Percentiles rank a stretch among this genome's conserved stretches.
These are phyloP conservation scores for Pelargonium cotyledonis DNA, from an alignment of 441 rosid genomes.

Conservation along the genomic window DNA sequence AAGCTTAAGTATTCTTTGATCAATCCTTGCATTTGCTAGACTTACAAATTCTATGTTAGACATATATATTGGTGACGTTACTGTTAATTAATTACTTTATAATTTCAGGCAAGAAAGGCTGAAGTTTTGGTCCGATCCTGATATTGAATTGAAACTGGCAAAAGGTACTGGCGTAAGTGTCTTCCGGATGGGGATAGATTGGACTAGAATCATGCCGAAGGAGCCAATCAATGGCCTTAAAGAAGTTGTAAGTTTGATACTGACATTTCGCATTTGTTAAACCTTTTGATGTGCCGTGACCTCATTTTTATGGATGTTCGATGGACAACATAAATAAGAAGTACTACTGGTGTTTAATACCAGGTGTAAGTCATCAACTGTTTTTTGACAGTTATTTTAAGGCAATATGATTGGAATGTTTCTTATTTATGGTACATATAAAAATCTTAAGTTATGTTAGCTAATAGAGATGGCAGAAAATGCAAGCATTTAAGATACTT, in stretches of 20 bases:
- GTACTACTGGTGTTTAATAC: not conserved
- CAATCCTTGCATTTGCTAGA: not conserved
- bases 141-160: constrained; percentile 74
- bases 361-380: not conserved
- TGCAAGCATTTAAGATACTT: not conserved
- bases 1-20: not conserved
- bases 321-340: not conserved
- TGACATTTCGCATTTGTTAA: constrained; percentile 10
- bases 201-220: constrained; percentile 75
- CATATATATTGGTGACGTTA: constrained; percentile 17
- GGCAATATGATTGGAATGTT: not conserved
- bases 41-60: not conserved
- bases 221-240: constrained; percentile 71
- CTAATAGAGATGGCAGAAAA: not conserved
- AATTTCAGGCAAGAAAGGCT: constrained; percentile 76
- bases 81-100: constrained; percentile 20
- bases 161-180: constrained; percentile 75
- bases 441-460: not conserved
- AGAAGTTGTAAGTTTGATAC: constrained; percentile 52
- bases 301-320: constrained; percentile 14
- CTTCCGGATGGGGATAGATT: constrained; percentile 92
- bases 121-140: constrained; percentile 97
- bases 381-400: not conserved
- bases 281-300: constrained; percentile 15
- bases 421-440: not conserved